Evolutionary conservation across 495 filamentous ascomycete species (phyloP), one percentile per base, ranked within the genome.

Genomic region (Trichoderma reesei): DNA sequence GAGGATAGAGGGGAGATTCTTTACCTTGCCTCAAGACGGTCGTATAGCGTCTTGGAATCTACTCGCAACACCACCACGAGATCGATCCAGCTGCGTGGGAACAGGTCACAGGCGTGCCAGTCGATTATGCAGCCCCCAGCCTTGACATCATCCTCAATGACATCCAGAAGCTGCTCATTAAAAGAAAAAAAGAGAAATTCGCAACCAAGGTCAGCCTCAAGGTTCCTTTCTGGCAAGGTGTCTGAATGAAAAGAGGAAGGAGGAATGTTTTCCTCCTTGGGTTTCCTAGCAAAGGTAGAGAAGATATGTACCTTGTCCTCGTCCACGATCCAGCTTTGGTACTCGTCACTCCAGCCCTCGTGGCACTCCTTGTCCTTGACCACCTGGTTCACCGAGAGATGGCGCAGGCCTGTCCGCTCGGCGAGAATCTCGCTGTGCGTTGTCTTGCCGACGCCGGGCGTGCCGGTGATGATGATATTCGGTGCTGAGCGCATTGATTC

Each of bases 101-200:
- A 98, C 38, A 98, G 77, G 71, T 99, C 95, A 76, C 93, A 97
- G 0, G 91, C 92, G 74, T 99, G 94, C 94, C 93, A 99, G 75
- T 99, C 95, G 67, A 99, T 90, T 70, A 99, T 84, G 72, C 85
- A 89, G 16, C 95, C 95, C 65, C 95, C 95, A 34, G 83, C 73
- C 66, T 86, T 83, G 62, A 90, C 81, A 64, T 91, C 86, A 60
- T 91, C 83, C 76, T 98, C 94, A 63, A 98, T 87, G 16, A 87
- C 83, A 72, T 98, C 94, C 39, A 98, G 80, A 16, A 98, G 78
- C 90, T 96, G 36, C 54, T 26, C 26, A 26, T 26, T 1, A 26
- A 1, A 26, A 26, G 1, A 0, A 26, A 26, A 26, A 26, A 0
- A 26, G 26, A 1, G 26, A 26, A 1, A 48, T 41, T 60, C 16